Evolutionary conservation across 1,284 basidiomycete species (phyloP).

Genomic region (Mixia osmundae): DNA sequence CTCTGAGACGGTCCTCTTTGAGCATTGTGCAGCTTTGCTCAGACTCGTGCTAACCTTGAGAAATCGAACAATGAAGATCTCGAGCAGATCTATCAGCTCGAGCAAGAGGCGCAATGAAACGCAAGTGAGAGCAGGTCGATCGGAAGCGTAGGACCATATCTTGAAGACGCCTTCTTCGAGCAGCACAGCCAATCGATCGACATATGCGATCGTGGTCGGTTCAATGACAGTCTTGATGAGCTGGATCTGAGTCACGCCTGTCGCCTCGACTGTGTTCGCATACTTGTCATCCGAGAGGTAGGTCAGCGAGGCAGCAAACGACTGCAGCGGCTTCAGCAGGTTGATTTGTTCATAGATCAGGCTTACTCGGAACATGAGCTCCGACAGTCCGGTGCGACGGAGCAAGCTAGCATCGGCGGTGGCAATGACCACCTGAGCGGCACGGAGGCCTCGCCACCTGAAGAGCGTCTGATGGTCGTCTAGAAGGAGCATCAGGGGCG

Average conservation of each 20-base stretch:
- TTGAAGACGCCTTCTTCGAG: too few relatives aligned
- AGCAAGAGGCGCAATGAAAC: too few relatives aligned
- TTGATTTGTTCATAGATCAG: slow-evolving; percentile 1
- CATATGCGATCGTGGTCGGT: too few relatives aligned
- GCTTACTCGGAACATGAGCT: slow-evolving; percentile 5
- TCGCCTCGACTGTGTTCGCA: slow-evolving; percentile 2
- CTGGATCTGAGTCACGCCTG: slow-evolving; percentile 2
- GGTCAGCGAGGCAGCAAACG: slow-evolving; percentile 3
- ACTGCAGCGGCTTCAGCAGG: neutral
- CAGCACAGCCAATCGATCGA: too few relatives aligned
- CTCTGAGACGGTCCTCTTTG: too few relatives aligned
- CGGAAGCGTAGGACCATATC: too few relatives aligned
- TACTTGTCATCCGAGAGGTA: slow-evolving; percentile 5
- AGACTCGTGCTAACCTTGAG: too few relatives aligned
- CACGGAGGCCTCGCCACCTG: slow-evolving; percentile 2
- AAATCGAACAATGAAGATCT: too few relatives aligned
- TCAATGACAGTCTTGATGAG: too few relatives aligned
- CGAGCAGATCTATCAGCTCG: too few relatives aligned
- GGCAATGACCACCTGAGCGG: neutral
- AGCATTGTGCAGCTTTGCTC: too few relatives aligned
- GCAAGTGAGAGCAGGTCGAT: too few relatives aligned
- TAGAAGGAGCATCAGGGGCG: slow-evolving; percentile 7
- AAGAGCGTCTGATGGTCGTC: slow-evolving; percentile 8
- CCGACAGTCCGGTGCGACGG: slow-evolving; percentile 2
- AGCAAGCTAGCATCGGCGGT: slow-evolving; percentile 1